Percentiles rank a stretch among this genome's conserved stretches.
phyloP scores from a whole-genome alignment of 2,329 filamentous ascomycete species.

The Trichophaea hybrida region DNA sequence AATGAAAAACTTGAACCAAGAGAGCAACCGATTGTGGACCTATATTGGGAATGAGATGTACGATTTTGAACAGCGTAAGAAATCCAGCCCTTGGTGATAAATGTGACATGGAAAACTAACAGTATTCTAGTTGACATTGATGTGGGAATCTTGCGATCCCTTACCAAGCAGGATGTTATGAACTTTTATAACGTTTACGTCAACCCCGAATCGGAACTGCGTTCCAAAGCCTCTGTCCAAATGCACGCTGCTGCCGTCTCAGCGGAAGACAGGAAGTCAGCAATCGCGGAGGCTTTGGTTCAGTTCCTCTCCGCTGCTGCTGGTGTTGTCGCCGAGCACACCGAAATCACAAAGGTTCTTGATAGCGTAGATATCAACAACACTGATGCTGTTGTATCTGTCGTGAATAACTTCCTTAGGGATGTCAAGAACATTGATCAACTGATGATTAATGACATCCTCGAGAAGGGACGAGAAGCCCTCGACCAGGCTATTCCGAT shows the following conservation, averaged over 20 bases:
- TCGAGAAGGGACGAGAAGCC: slow-evolving; percentile 30
- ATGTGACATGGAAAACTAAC: background rate
- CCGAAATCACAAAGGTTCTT: slow-evolving; percentile 30
- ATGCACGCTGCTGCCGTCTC: slow-evolving; percentile 33
- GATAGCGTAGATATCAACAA: slow-evolving; percentile 38
- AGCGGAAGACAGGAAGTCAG: slow-evolving; percentile 5
- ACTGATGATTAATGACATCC: slow-evolving; percentile 26
- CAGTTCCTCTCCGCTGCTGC: slow-evolving; percentile 12
- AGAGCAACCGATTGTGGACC: slow-evolving; percentile 67
- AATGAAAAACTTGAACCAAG: slow-evolving; percentile 77
- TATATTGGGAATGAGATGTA: slow-evolving; percentile 77
- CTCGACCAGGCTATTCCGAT: slow-evolving; percentile 30
- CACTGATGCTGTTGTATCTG: slow-evolving; percentile 38
- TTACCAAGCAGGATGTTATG: slow-evolving; percentile 68
- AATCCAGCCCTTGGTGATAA: background rate
- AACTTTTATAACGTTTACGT: slow-evolving; percentile 67
- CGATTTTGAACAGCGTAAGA: slow-evolving; percentile 72
- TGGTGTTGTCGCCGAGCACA: slow-evolving; percentile 29
- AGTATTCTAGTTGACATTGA: slow-evolving; percentile 52
- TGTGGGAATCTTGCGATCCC: slow-evolving; percentile 53
- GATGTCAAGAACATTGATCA: slow-evolving; percentile 35
- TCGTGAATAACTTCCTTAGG: slow-evolving; percentile 32
- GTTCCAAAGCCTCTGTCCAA: slow-evolving; percentile 76
- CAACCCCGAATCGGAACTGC: slow-evolving; percentile 52
- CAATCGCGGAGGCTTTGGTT: slow-evolving; percentile 11